Conservation (phyloP, 2,329 filamentous ascomycete genomes). For the Aspergillus proliferans region DNA sequence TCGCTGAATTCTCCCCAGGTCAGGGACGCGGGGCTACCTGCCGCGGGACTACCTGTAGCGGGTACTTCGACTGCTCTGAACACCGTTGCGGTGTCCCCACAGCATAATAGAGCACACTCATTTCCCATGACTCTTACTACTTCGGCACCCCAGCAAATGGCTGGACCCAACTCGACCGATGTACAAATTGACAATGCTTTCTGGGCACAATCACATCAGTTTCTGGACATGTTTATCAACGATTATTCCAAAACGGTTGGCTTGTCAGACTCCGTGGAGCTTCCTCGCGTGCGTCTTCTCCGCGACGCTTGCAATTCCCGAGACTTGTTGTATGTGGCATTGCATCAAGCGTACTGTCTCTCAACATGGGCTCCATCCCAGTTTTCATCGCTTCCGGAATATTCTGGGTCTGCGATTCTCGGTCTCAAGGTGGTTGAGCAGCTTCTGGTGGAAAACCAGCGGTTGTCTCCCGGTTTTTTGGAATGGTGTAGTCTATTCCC, state of each 20-base stretch:
- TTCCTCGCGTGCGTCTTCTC: constrained; percentile 49
- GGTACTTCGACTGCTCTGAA: background rate
- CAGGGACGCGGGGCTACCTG: background rate
- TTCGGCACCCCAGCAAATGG: background rate
- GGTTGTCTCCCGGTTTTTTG: constrained; percentile 35
- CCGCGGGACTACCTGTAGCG: background rate
- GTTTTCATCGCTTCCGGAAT: constrained; percentile 34
- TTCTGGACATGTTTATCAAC: constrained; percentile 14
- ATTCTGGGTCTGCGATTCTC: constrained; percentile 21
- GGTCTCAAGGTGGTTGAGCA: constrained; percentile 34
- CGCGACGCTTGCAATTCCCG: constrained; percentile 48
- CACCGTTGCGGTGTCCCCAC: background rate
- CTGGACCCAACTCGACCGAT: background rate
- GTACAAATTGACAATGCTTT: constrained; percentile 1
- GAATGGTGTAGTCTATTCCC: constrained; percentile 48
- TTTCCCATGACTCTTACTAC: background rate
- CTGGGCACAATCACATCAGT: constrained; percentile 6
- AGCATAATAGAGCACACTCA: background rate
- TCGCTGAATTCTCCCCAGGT: background rate
- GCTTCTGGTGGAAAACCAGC: constrained; percentile 43
- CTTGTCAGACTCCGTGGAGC: constrained; percentile 36
- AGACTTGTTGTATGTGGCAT: constrained; percentile 59
- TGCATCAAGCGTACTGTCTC: constrained; percentile 61
- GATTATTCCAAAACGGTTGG: constrained; percentile 12
- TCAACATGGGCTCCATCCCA: constrained; percentile 40